Evolutionary conservation across 179 eudicot genomes (phyloP), one percentile per base, ranked within the genome.

Genomic region (Drosera spatulata): DNA sequence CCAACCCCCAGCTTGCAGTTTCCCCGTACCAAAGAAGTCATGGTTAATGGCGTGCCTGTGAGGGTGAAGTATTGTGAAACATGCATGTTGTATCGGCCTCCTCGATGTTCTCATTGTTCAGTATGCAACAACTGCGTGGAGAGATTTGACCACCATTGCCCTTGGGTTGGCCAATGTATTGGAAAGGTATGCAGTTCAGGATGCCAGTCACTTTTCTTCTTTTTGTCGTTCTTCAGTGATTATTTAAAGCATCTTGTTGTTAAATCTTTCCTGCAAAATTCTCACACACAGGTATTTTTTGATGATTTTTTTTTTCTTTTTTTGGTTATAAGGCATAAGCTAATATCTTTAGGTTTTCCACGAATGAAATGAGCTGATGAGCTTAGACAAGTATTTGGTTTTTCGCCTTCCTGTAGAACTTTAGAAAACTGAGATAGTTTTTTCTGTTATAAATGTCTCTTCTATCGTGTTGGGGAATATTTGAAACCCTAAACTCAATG

Each of bases 41-140:
- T 79, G 48, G 83, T 83, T 39, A 80, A 83, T 50, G 86, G 80
- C 10, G 41, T 73, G 33, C 71, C 88, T 42, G 85, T 85, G 39
- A 79, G 61, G 53, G 80, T 86, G 50, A 86, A 86, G 69, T 86
- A 86, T 58, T 86, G 89, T 62, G 89, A 86, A 49, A 86, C 94
- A 7, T 86, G 94, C 65, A 86, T 86, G 94, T 62, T 86, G 33
- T 86, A 80, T 73, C 86, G 94, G 7, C 89, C 94, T 61, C 94
- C 94, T 44, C 79, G 94, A 6, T 86, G 89, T 64, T 86, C 94
- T 45, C 94, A 86, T 60, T 85, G 93, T 63, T 83, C 86, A 10
- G 69, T 83, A 63, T 83, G 93, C 62, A 76, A 85, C 68, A 85
- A 85, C 56, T 82, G 91, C 41, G 91, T 82, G 63, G 91, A 85